phyloP scores from a whole-genome alignment of 495 filamentous ascomycete species.

The Lindgomyces ingoldianus region DNA sequence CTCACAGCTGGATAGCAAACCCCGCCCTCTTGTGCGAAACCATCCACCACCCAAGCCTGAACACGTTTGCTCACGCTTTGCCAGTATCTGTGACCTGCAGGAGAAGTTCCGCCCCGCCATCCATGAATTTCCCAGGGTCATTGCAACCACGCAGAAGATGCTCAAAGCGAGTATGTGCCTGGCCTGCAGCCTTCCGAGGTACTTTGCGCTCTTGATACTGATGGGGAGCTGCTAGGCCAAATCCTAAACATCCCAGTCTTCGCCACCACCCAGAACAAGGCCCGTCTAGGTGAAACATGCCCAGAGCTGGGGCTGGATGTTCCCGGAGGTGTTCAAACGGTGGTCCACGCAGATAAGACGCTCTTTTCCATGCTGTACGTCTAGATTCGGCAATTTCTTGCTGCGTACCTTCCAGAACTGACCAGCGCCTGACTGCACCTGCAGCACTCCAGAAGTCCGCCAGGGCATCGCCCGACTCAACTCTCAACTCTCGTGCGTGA shows the following conservation, averaged over 20 bases:
- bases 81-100: slow-evolving; percentile 92
- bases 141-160: slow-evolving; percentile 56
- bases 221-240: slow-evolving; percentile 41
- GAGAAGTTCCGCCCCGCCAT: slow-evolving; percentile 86
- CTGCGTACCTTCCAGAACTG: background rate
- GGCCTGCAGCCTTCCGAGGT: slow-evolving; percentile 1
- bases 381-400: slow-evolving; percentile 15
- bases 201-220: background rate
- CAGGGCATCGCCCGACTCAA: slow-evolving; percentile 32
- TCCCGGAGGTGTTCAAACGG: slow-evolving; percentile 46
- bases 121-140: slow-evolving; percentile 74
- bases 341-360: slow-evolving; percentile 75
- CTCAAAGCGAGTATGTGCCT: slow-evolving; percentile 50
- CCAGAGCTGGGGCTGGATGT: slow-evolving; percentile 60
- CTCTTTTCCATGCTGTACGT: slow-evolving; percentile 78
- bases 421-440: slow-evolving; percentile 34
- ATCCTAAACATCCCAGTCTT: slow-evolving; percentile 75
- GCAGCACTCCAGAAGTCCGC: slow-evolving; percentile 42
- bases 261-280: slow-evolving; percentile 78
- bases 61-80: slow-evolving; percentile 19
- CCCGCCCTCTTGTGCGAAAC: slow-evolving; percentile 44
- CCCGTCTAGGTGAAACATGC: slow-evolving; percentile 75
- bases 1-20: slow-evolving; percentile 36
- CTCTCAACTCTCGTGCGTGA: slow-evolving; percentile 51
- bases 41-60: background rate